phyloP scores from a whole-genome alignment of 2,329 filamentous ascomycete genomes.

The Pestalotiopsis sp. region DNA sequence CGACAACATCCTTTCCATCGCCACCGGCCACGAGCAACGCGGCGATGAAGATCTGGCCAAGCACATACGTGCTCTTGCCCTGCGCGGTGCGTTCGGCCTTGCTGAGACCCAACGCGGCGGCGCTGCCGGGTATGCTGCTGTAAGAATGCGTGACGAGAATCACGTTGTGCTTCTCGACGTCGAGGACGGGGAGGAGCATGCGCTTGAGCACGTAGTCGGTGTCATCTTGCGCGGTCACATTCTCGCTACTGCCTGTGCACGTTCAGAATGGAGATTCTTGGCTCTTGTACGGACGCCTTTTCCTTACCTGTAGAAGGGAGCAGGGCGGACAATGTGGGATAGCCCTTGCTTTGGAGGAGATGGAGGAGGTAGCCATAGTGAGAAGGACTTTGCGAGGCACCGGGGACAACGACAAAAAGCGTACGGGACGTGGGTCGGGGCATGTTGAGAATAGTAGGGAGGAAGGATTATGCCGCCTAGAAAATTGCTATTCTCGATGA shows the following conservation, averaged over 20 bases:
- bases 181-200: constrained; percentile 17
- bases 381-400: background rate
- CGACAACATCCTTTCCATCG: background rate
- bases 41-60: constrained; percentile 25
- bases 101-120: constrained; percentile 23
- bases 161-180: constrained; percentile 21
- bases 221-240: constrained; percentile 18
- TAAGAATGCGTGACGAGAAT: constrained; percentile 27
- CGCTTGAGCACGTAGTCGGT: constrained; percentile 11
- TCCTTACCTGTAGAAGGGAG: background rate
- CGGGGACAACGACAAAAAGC: background rate
- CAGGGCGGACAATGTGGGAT: background rate
- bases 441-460: background rate
- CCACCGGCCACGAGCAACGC: background rate
- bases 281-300: background rate
- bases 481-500: background rate
- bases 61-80: constrained; percentile 21
- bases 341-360: background rate
- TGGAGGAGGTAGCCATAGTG: background rate
- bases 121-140: constrained; percentile 27
- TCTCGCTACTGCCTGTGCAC: background rate
- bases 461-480: background rate
- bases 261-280: background rate
- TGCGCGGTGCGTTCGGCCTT: constrained; percentile 19
- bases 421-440: background rate